Conservation (phyloP, 306 rosid genomes). For the Lathyrus oleraceus region DNA sequence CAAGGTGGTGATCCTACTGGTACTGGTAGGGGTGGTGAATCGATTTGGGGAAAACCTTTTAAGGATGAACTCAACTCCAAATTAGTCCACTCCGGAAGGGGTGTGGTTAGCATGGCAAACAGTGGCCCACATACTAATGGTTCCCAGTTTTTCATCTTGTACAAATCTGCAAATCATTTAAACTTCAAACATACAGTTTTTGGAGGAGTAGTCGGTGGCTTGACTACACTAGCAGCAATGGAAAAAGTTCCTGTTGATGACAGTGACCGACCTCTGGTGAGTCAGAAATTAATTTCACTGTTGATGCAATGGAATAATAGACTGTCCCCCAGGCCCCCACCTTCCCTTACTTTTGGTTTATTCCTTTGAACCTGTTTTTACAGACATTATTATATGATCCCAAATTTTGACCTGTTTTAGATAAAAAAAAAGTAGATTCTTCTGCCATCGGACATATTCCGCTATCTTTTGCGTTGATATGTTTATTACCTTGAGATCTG, state of each 20-base stretch:
- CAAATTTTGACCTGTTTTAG: conserved; percentile 33
- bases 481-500: not conserved
- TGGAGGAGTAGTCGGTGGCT: conserved; percentile 89
- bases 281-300: conserved; percentile 34
- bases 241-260: conserved; percentile 95
- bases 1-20: conserved; percentile 99
- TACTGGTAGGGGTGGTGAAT: conserved; percentile 93
- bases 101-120: conserved; percentile 97
- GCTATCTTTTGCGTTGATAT: conserved; percentile 11
- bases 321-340: conserved; percentile 3
- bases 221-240: conserved; percentile 84
- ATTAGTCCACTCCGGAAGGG: conserved; percentile 90
- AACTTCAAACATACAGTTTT: conserved; percentile 94
- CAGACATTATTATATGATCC: conserved; percentile 24
- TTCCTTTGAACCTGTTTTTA: conserved; percentile 33
- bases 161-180: conserved; percentile 93
- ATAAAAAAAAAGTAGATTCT: conserved; percentile 37
- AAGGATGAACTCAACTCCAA: conserved; percentile 93
- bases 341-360: conserved; percentile 8
- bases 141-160: conserved; percentile 91
- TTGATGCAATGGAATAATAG: conserved; percentile 20
- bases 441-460: conserved; percentile 15
- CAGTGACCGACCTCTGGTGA: conserved; percentile 79
- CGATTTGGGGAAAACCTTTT: conserved; percentile 94
- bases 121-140: conserved; percentile 98